A percentile compares a stretch with the other conserved stretches of the same genome.
These are phyloP conservation scores for Pseudocercospora cruenta DNA, from an alignment of 2,329 filamentous ascomycete genomes.

Conservation along the genomic window DNA sequence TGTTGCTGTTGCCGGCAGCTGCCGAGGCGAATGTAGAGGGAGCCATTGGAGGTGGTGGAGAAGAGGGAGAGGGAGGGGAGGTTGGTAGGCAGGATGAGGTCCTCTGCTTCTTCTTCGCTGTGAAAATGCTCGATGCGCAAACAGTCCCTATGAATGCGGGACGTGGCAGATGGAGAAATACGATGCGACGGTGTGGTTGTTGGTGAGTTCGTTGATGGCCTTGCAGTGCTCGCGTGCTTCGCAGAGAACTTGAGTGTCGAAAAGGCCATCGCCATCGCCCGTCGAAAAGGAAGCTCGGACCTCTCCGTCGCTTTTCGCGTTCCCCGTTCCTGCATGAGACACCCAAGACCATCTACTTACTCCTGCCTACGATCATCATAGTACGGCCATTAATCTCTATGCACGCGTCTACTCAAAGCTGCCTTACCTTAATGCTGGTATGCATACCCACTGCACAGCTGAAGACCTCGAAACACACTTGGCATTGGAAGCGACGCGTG, in stretches of 20 bases:
- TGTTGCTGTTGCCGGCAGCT: constrained; percentile 51
- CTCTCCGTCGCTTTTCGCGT: neutral
- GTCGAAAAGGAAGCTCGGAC: neutral
- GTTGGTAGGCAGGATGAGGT: neutral
- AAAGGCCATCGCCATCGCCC: too few species aligned
- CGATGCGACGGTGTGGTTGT: neutral
- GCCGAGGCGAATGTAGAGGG: constrained; percentile 56
- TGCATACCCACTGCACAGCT: neutral
- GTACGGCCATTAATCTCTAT: neutral
- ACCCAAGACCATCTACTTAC: neutral
- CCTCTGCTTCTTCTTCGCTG: neutral
- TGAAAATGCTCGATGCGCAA: neutral
- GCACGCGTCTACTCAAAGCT: neutral
- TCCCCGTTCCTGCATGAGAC: neutral
- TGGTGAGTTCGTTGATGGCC: neutral
- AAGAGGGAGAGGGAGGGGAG: too few species aligned
- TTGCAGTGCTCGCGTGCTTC: neutral
- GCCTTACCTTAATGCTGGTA: neutral
- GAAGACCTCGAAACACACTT: neutral
- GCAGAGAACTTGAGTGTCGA: neutral
- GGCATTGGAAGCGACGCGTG: neutral
- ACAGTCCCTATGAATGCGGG: neutral
- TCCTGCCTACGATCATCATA: neutral
- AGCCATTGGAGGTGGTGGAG: constrained; percentile 40
- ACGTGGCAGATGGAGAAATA: neutral